These are phyloP conservation scores for Rhizopus arrhizus DNA, from an alignment of 371 early-diverging fungal genomes.

Conservation along the genomic window DNA sequence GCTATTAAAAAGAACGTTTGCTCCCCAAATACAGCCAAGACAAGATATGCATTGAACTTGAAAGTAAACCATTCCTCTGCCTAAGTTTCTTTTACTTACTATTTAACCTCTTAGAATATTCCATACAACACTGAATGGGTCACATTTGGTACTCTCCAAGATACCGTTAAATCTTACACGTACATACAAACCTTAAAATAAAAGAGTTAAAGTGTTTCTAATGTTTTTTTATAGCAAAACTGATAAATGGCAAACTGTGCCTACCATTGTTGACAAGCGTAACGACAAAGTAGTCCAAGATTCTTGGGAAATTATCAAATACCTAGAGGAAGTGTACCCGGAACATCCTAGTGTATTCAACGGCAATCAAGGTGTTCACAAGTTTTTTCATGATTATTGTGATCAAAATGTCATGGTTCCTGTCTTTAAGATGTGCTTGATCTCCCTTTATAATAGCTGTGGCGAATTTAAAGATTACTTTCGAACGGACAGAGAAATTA, in stretches of 20 bases:
- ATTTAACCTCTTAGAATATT: slow-evolving; percentile 1
- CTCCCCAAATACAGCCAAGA: slow-evolving; percentile 30
- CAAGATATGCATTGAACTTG: slow-evolving; percentile 27
- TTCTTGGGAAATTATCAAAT: slow-evolving; percentile 27
- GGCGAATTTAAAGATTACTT: slow-evolving; percentile 11
- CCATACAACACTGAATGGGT: slow-evolving; percentile 28
- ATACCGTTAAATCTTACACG: not conserved
- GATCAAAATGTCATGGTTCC: not conserved
- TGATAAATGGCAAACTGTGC: slow-evolving; percentile 13
- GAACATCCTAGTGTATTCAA: slow-evolving; percentile 21
- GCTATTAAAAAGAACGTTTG: slow-evolving; percentile 2
- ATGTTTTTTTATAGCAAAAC: too few relatives aligned
- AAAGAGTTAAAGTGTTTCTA: too few relatives aligned
- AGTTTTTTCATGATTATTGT: slow-evolving; percentile 13
- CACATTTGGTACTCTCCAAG: slow-evolving; percentile 8
- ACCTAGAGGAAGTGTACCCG: slow-evolving; percentile 23
- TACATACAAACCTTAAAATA: too few relatives aligned
- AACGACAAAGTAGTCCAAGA: slow-evolving; percentile 18
- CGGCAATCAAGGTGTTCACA: slow-evolving; percentile 17
- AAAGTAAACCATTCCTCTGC: slow-evolving; percentile 13
- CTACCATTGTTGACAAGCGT: slow-evolving; percentile 16
- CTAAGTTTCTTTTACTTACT: not conserved
- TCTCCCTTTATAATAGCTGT: not conserved
- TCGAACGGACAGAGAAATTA: slow-evolving; percentile 13
- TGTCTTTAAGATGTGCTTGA: slow-evolving; percentile 9